Evolutionary conservation across 352 stramenopile genomes (phyloP).

Genomic region (Globisporangium sylvaticum): DNA sequence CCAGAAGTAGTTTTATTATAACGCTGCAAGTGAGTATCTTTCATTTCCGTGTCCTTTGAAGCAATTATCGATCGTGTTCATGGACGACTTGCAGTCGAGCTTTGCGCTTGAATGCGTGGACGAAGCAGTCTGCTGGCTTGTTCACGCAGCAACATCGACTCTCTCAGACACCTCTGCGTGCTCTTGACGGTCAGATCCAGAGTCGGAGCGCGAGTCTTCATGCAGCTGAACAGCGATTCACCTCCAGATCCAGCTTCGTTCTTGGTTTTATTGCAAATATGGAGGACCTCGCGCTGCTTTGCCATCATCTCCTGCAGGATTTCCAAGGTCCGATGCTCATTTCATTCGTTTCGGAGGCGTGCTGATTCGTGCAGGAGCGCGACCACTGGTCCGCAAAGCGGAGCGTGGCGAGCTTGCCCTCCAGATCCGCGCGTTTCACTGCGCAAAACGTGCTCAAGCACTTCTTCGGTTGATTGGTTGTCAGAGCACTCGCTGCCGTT

Average conservation of each 20-base stretch:
- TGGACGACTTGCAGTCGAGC: background rate
- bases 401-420: slow-evolving; percentile 23
- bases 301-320: slow-evolving; percentile 8
- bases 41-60: background rate
- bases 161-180: slow-evolving; percentile 3
- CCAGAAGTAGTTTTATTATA: background rate
- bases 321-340: slow-evolving; percentile 16
- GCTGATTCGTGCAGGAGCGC: background rate
- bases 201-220: background rate
- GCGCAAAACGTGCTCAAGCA: slow-evolving; percentile 24
- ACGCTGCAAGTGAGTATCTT: background rate
- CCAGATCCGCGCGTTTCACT: slow-evolving; percentile 23
- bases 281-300: slow-evolving; percentile 6
- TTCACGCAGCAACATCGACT: background rate
- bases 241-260: too few species aligned
- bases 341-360: background rate
- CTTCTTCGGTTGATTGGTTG: background rate
- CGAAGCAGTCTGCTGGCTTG: background rate
- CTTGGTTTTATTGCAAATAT: background rate
- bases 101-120: background rate
- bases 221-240: slow-evolving; percentile 2
- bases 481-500: background rate
- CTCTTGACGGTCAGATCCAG: slow-evolving; percentile 5
- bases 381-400: slow-evolving; percentile 7
- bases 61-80: background rate